Evolutionary conservation across 495 filamentous ascomycete species (phyloP).

Genomic region (Penicillium tannophilum): DNA sequence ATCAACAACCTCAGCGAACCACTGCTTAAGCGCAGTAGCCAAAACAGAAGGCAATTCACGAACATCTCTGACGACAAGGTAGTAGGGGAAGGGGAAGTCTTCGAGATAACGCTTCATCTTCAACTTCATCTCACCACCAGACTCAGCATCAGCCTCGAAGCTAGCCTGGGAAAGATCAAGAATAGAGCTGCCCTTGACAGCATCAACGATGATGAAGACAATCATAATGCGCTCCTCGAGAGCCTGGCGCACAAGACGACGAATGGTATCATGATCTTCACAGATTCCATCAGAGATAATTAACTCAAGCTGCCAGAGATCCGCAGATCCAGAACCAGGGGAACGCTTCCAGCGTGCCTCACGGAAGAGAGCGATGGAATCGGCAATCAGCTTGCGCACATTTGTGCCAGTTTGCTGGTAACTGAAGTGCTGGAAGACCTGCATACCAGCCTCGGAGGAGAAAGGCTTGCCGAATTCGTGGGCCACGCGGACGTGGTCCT

Average conservation of each 20-base stretch:
- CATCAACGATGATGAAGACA: constrained; percentile 94
- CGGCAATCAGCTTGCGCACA: constrained; percentile 72
- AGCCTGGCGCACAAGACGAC: constrained; percentile 78
- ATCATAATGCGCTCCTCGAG: constrained; percentile 96
- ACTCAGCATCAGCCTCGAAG: constrained; percentile 63
- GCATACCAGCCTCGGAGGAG: constrained; percentile 77
- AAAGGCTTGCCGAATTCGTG: constrained; percentile 87
- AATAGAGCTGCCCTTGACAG: constrained; percentile 67
- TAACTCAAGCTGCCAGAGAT: constrained; percentile 95
- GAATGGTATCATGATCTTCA: constrained; percentile 82
- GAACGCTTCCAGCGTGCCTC: constrained; percentile 64
- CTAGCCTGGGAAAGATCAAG: constrained; percentile 78
- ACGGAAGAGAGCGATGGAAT: constrained; percentile 79
- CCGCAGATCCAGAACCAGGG: constrained; percentile 57
- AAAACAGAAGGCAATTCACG: constrained; percentile 86
- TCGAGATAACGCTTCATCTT: constrained; percentile 89
- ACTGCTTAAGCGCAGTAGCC: constrained; percentile 86
- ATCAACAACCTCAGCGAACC: constrained; percentile 92
- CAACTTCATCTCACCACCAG: constrained; percentile 63
- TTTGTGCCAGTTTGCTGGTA: constrained; percentile 86
- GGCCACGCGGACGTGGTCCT: constrained; percentile 76
- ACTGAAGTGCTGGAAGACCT: constrained; percentile 79
- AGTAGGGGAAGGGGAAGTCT: constrained; percentile 94
- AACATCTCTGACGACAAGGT: constrained; percentile 89
- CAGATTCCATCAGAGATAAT: constrained; percentile 93